These are phyloP conservation scores for Trichomonascus vanleenenianus DNA, from an alignment of 805 yeast genomes.

Conservation along the genomic window DNA sequence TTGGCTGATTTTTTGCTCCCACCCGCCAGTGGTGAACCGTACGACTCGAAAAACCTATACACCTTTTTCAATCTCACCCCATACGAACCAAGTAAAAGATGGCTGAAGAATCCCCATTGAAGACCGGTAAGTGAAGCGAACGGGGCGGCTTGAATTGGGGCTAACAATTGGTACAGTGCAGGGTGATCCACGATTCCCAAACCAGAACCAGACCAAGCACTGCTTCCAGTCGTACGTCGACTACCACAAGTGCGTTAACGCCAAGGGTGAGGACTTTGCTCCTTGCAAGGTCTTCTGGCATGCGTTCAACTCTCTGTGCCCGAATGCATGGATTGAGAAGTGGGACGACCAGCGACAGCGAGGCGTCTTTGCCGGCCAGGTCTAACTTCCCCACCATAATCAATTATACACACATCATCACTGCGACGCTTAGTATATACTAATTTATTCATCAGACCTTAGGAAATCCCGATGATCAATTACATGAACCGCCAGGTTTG, in stretches of 20 bases:
- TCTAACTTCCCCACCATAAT: not conserved
- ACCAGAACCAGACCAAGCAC: slow-evolving; percentile 96
- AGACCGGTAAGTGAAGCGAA: slow-evolving; percentile 15
- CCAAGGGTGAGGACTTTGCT: slow-evolving; percentile 96
- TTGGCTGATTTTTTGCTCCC: not conserved
- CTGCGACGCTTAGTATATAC: not conserved
- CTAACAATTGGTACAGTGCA: slow-evolving; percentile 4
- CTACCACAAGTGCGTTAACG: slow-evolving; percentile 93
- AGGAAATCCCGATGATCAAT: too few relatives aligned
- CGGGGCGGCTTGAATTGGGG: too few relatives aligned
- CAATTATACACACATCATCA: not conserved
- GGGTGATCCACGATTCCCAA: slow-evolving; percentile 52
- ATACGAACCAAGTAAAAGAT: not conserved
- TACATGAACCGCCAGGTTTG: too few relatives aligned
- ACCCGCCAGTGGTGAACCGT: too few relatives aligned
- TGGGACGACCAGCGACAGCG: slow-evolving; percentile 40
- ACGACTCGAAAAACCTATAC: not conserved
- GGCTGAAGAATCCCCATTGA: slow-evolving; percentile 5
- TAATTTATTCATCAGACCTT: too few relatives aligned
- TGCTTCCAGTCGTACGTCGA: slow-evolving; percentile 98
- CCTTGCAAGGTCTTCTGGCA: slow-evolving; percentile 94
- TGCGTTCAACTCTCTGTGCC: slow-evolving; percentile 67
- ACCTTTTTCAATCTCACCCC: not conserved
- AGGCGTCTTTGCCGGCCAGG: slow-evolving; percentile 44
- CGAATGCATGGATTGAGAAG: slow-evolving; percentile 31